Evolutionary conservation across 2,329 filamentous ascomycete genomes (phyloP).

Genomic region (Akanthomyces muscarius): DNA sequence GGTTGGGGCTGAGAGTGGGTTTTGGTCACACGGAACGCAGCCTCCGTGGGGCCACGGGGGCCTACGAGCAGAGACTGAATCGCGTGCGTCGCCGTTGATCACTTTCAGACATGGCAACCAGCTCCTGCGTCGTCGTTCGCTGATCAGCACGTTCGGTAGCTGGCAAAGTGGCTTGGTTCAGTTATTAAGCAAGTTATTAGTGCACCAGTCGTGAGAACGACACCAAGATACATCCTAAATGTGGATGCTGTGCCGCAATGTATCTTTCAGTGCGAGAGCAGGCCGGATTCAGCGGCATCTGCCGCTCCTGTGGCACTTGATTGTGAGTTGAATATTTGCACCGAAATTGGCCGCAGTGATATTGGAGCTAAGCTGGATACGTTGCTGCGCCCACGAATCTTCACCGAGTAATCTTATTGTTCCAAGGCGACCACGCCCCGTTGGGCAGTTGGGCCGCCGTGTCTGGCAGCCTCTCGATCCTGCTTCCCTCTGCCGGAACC

Average conservation of each 20-base stretch:
- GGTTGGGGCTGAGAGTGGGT: not conserved
- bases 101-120: slow-evolving; percentile 1
- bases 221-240: not conserved
- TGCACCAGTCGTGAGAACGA: not conserved
- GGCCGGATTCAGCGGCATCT: not conserved
- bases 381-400: not conserved
- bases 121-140: not conserved
- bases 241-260: not conserved
- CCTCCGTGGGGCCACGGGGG: not conserved
- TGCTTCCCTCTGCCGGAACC: not conserved
- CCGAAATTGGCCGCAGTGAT: not conserved
- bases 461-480: not conserved
- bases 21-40: slow-evolving; percentile 1
- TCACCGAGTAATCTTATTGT: not conserved
- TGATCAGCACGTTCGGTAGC: not conserved
- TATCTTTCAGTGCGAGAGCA: not conserved
- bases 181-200: not conserved
- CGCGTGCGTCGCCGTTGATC: slow-evolving; percentile 3
- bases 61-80: slow-evolving; percentile 4
- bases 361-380: not conserved
- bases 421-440: not conserved
- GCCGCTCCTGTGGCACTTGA: not conserved
- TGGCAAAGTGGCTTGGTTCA: not conserved
- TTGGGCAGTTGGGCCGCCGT: not conserved
- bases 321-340: not conserved